Base-by-base conservation (phyloP, 352 stramenopile genomes). In the Globisporangium nagaii region DNA sequence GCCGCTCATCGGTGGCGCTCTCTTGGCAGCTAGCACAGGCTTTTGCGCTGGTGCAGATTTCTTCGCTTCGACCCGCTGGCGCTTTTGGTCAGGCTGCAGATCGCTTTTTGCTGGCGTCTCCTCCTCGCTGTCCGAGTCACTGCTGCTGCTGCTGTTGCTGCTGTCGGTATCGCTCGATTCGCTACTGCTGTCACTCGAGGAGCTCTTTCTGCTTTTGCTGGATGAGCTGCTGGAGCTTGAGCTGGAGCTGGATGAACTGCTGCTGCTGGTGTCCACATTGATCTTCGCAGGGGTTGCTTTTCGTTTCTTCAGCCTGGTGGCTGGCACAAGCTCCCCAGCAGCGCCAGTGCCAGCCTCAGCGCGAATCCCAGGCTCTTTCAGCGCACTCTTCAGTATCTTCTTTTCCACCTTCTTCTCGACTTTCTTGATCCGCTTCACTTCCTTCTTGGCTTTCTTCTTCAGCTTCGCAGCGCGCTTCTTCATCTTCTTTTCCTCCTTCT, bases 131-230 rank as follows among this genome's bases (percentile, higher is more conserved):
- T 56, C 68, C 4, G 62, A 61, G 19, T 59, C 56, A 20, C 63
- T 70, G 35, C 54, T 60, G 22, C 43, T 70, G 19, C 53, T 62
- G 10, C 49, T 60, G 39, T 40, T 59, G 45, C 28, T 66, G 27
- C 60, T 69, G 20, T 25, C 28, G 42, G 51, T 68, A 22, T 50
- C 50, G 31, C 49, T 70, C 4, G 41, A 61, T 10, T 62, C 67
- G 24, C 44, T 62, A 25, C 47, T n/a, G n/a, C n/a, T n/a, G n/a
- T n/a, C n/a, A n/a, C n/a, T n/a, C n/a, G n/a, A n/a, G n/a, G n/a
- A n/a, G 35, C 54, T 60, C n/a, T 39, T 70, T 17, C 53, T 62
- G 10, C 49, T 60, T 34, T 40, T 59, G 45, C 28, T 66, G 27
- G 41, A 61, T 10, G 60, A 66, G 24, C 44, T 62, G 24, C 47